Evolutionary conservation across 805 yeast genomes (phyloP), one percentile per base, ranked within the genome.

Genomic region (Hanseniaspora thailandica): DNA sequence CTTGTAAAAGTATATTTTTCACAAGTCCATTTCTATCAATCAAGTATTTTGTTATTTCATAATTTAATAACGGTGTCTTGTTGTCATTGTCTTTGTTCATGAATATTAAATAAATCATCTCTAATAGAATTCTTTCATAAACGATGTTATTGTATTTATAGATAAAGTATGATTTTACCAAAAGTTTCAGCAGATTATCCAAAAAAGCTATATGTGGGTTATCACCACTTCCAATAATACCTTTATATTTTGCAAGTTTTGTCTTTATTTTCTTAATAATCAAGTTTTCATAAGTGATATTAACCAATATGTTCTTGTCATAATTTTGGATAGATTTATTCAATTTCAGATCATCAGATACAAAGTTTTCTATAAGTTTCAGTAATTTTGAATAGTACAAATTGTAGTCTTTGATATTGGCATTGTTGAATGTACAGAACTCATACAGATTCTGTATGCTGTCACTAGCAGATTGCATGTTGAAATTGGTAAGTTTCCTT

Each of bases 101-200:
- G 13, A 34, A 40, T 6, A 49, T 25, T 17, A 49, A 34, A 41
- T 41, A 41, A 4, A 49, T 49, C 47, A 49, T 49, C n/a, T 28
- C 44, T 4, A 34, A n/a, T 4, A 28, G 6, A 17, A 41, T 49
- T 31, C 40, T 33, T 41, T 26, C 19, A 31, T 49, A 49, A n/a
- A 23, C 34, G 20, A 40, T 40, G 38, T 49, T 34, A 20, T 49
- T 49, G 25, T 31, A 25, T 8, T 49, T 49, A 22, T 41, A 41
- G 9, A 49, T 33, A 2, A 41, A 8, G 26, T 49, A 49, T 8
- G 47, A 40, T 22, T 34, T 49, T 10, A 41, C 13, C 15, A 49
- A 5, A 10, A 22, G 3, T 8, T 40, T 19, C 7, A 41, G 3
- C 4, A 49, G 34, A 5, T 40, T 31, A 10, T 41, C 40, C 20